Percentiles rank a stretch among this genome's conserved stretches.
phyloP scores from a whole-genome alignment of 2,329 filamentous ascomycete species.

The Cryoendolithus antarcticus region DNA sequence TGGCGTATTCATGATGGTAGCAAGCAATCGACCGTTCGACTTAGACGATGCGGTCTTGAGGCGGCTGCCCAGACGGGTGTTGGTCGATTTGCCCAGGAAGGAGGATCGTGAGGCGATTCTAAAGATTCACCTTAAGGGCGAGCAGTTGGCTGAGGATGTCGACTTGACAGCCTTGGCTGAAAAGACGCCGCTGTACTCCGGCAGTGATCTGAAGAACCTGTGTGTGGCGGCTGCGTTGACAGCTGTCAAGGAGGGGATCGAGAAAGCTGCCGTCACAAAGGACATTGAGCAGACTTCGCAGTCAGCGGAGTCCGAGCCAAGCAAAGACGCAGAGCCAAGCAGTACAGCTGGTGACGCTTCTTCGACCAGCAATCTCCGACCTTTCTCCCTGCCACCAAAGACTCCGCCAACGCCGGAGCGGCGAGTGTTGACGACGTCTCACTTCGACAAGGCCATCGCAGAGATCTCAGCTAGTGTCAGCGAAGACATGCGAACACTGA shows the following conservation, averaged over 20 bases:
- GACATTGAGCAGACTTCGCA: slow-evolving; percentile 6
- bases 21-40: slow-evolving; percentile 90
- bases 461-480: slow-evolving; percentile 88
- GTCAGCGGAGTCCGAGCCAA: no score
- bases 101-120: slow-evolving; percentile 57
- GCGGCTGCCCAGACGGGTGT: slow-evolving; percentile 58
- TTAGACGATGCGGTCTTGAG: slow-evolving; percentile 77
- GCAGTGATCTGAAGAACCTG: slow-evolving; percentile 72
- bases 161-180: slow-evolving; percentile 51
- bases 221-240: slow-evolving; percentile 69
- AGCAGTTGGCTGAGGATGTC: slow-evolving; percentile 49
- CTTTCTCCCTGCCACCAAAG: slow-evolving; percentile 12
- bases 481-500: slow-evolving; percentile 81
- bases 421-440: slow-evolving; percentile 51
- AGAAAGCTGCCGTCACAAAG: slow-evolving; percentile 20
- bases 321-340: slow-evolving; percentile 1
- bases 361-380: background rate
- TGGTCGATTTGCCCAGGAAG: slow-evolving; percentile 60
- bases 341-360: background rate
- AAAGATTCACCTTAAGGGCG: slow-evolving; percentile 56
- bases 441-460: slow-evolving; percentile 75
- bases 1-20: slow-evolving; percentile 94
- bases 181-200: slow-evolving; percentile 65
- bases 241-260: slow-evolving; percentile 63
- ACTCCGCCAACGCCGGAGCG: slow-evolving; percentile 54